phyloP scores from a whole-genome alignment of 2,329 filamentous ascomycete species.

The Talaromyces sp. region DNA sequence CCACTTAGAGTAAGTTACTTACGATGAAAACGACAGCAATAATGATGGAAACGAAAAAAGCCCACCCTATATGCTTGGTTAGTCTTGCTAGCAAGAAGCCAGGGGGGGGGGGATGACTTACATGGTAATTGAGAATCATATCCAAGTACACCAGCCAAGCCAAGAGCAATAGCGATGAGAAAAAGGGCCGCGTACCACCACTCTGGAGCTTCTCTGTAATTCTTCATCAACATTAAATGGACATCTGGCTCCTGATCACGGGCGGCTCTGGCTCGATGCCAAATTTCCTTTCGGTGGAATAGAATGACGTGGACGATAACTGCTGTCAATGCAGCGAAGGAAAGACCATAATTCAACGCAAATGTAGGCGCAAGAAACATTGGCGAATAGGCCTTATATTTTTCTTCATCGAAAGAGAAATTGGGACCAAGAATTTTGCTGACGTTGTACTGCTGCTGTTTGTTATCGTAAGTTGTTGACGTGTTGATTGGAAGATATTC shows the following conservation, averaged over 20 bases:
- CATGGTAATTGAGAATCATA: constrained; percentile 25
- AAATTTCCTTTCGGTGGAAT: constrained; percentile 38
- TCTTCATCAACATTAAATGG: constrained; percentile 66
- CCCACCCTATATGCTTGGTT: constrained; percentile 20
- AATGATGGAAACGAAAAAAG: constrained; percentile 25
- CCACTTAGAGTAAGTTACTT: neutral
- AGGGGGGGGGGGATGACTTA: constrained; percentile 8
- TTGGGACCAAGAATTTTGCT: constrained; percentile 31
- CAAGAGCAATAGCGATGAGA: constrained; percentile 34
- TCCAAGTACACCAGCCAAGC: constrained; percentile 29
- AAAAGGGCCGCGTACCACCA: constrained; percentile 60
- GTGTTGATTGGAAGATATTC: constrained; percentile 42
- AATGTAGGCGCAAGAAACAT: constrained; percentile 41
- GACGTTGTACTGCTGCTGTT: constrained; percentile 36
- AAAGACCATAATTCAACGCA: constrained; percentile 40
- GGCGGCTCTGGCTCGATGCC: constrained; percentile 32
- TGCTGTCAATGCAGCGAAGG: constrained; percentile 40
- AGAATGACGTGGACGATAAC: constrained; percentile 35
- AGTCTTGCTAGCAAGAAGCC: neutral
- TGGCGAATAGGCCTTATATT: constrained; percentile 41
- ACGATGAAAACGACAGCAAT: constrained; percentile 25
- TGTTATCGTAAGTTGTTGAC: constrained; percentile 39
- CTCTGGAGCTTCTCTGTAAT: constrained; percentile 62
- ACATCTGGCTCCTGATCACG: constrained; percentile 51
- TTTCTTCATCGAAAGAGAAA: constrained; percentile 35